A percentile compares a stretch with the other conserved stretches of the same genome.
Conservation (phyloP, 140 eudicot genomes). For the Cichorium intybus region DNA sequence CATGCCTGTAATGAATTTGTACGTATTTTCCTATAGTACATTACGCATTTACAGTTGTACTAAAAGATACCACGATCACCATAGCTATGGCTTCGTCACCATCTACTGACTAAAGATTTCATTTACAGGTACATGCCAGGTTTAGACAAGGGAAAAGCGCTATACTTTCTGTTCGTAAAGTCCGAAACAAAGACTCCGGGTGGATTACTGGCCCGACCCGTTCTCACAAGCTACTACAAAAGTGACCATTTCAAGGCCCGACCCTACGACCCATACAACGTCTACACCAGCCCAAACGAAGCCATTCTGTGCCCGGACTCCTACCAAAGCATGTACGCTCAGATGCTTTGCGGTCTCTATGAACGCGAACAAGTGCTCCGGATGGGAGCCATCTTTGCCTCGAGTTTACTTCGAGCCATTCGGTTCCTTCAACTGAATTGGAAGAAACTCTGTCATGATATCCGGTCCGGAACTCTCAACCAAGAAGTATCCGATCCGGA, state of each 20-base stretch:
- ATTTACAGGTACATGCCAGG: slow-evolving; percentile 54
- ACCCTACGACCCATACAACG: slow-evolving; percentile 67
- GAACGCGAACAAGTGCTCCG: slow-evolving; percentile 63
- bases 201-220: slow-evolving; percentile 72
- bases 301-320: slow-evolving; percentile 65
- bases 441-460: slow-evolving; percentile 46
- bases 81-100: background rate
- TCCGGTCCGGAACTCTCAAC: slow-evolving; percentile 50
- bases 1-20: slow-evolving; percentile 76
- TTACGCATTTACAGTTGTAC: too few species aligned
- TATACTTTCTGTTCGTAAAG: slow-evolving; percentile 61
- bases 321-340: slow-evolving; percentile 69
- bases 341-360: slow-evolving; percentile 67
- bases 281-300: slow-evolving; percentile 69
- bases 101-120: background rate
- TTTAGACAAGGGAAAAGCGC: slow-evolving; percentile 64
- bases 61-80: background rate
- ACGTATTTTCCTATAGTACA: slow-evolving; percentile 11
- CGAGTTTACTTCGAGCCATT: slow-evolving; percentile 73
- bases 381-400: slow-evolving; percentile 69
- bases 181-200: slow-evolving; percentile 67
- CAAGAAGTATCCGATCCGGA: slow-evolving; percentile 41
- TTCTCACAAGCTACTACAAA: slow-evolving; percentile 71
- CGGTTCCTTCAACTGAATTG: slow-evolving; percentile 72
- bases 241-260: slow-evolving; percentile 68